Evolutionary conservation across 129 eudicot species (phyloP), one percentile per base, ranked within the genome.

Genomic region (Mikania micrantha): DNA sequence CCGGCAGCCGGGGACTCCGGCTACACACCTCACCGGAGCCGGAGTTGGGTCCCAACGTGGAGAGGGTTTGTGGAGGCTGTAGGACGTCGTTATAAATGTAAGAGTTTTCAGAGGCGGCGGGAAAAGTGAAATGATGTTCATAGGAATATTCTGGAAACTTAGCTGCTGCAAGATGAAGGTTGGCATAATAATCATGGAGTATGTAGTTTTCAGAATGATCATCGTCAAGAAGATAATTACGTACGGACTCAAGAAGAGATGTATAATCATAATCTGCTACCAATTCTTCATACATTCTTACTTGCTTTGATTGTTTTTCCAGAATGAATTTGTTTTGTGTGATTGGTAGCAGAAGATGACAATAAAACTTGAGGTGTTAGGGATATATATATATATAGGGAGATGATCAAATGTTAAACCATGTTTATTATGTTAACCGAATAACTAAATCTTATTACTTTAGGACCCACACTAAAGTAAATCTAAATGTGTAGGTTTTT

Each of bases 161-260:
- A n/a, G n/a, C n/a, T n/a, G n/a, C n/a, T n/a, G n/a, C n/a, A n/a
- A n/a, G n/a, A n/a, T n/a, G n/a, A n/a, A 38, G 27, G 38, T 28
- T 56, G n/a, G n/a, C n/a, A n/a, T n/a, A n/a, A 56, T 28, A 20
- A 56, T 56, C 20, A 2, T 10, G 31, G 28, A 32, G 25, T 27
- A 34, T 3, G 47, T 32, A 35, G 44, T 39, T 20, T 4, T 62
- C 67, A 0, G 50, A 36, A 20, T 21, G 50, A 63, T 63, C 68
- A 21, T 63, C 68, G 12, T 63, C 52, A 12, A 63, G 68, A 38
- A 63, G 52, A 63, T 63, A 22, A 0, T 40, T 63, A 40, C 68
- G 48, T 38, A 63, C 1, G 52, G 68, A 63, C 12, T 63, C 68
- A 13, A 63, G 68, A 52, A 63, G 35, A 36, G 49, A 38, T n/a